Conservation (phyloP, 1,284 basidiomycete genomes). For the Fomitopsis schrenkii region DNA sequence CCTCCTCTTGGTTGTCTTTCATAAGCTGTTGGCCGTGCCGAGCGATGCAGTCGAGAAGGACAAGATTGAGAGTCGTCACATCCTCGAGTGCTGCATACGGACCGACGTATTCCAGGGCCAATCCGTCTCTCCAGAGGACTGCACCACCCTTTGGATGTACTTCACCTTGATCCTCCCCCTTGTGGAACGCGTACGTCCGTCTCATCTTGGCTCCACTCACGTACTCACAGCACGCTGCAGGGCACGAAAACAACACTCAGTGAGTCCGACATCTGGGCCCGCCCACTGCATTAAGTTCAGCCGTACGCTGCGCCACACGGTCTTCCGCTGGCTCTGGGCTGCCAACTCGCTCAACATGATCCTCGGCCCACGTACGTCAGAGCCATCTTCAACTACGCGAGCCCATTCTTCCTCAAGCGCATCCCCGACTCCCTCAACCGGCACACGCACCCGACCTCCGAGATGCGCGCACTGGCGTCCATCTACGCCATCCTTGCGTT, state of each 20-base stretch:
- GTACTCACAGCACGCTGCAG: constrained; percentile 17
- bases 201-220: not conserved
- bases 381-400: constrained; percentile 66
- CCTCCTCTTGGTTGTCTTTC: constrained; percentile 41
- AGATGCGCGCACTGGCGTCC: constrained; percentile 57
- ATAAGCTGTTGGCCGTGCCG: constrained; percentile 58
- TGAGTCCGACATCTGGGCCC: constrained; percentile 70
- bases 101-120: constrained; percentile 35
- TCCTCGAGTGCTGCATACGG: not conserved
- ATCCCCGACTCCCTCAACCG: constrained; percentile 42
- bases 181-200: constrained; percentile 40
- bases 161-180: constrained; percentile 78
- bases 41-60: constrained; percentile 41
- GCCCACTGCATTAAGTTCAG: constrained; percentile 59
- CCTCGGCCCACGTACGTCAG: constrained; percentile 63
- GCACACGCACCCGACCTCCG: constrained; percentile 28
- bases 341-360: constrained; percentile 74
- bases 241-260: constrained; percentile 61
- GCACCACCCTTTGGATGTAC: constrained; percentile 74
- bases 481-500: constrained; percentile 71
- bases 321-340: constrained; percentile 59
- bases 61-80: constrained; percentile 42
- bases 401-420: constrained; percentile 65
- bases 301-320: constrained; percentile 37
- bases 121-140: constrained; percentile 68